Evolutionary conservation across 2,329 filamentous ascomycete genomes (phyloP), one percentile per base, ranked within the genome.

Genomic region (Fusarium pseudonygamai): DNA sequence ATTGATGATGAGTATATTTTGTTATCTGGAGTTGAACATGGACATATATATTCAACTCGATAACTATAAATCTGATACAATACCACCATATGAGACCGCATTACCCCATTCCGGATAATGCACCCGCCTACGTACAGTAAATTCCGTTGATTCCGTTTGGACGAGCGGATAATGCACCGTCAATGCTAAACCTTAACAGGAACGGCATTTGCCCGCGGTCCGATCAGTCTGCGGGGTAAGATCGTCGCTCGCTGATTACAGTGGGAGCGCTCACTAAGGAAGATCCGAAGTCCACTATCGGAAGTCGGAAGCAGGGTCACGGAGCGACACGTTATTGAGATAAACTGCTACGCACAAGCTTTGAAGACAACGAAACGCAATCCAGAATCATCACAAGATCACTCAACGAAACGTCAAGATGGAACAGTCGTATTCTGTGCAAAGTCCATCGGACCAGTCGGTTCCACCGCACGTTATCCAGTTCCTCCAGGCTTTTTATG

Each of bases 301-400:
- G 70, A 67, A 49, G 61, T 73, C 71, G 71, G 71, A 57, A 73
- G 67, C 52, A 52, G 66, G 70, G 56, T 73, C 42, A 36, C 32
- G 50, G 42, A 39, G 24, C 30, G 18, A 45, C 36, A 26, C 26
- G 16, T 57, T 46, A 36, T 9, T 43, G 24, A 50, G 26, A 49
- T 6, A 36, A 36, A 45, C 28, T 36, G 26, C 26, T 14, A 24
- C 32, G 16, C 42, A 55, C 28, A 34, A 61, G 18, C 52, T 32
- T 32, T 3, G 32, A 34, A 36, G 42, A 63, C 47, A 36, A 20
- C 36, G 36, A 37, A 37, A 37, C 3, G 47, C 40, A 52, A 15
- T 62, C 24, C 36, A 24, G 32, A 45, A 49, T 40, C 39, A 20
- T 39, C 40, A 36, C 46, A 58, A 36, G 56, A 59, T 28, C 13